These are phyloP conservation scores for Fusarium compactum DNA, from an alignment of 2,329 filamentous ascomycete genomes.

Conservation along the genomic window DNA sequence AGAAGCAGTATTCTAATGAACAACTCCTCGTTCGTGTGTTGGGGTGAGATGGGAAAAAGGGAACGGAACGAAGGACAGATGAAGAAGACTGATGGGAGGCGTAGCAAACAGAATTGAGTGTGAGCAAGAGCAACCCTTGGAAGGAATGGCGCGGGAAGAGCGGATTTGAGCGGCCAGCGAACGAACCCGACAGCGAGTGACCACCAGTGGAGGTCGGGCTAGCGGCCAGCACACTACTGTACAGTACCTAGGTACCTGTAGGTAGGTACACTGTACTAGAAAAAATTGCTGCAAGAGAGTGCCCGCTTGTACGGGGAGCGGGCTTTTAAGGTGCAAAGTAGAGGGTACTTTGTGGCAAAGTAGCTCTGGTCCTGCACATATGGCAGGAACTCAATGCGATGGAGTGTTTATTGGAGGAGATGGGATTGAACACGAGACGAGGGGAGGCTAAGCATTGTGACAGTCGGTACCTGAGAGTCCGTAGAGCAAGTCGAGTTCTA, in stretches of 20 bases:
- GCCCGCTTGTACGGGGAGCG: slow-evolving; percentile 11
- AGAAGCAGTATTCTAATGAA: slow-evolving; percentile 26
- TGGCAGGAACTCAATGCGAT: slow-evolving; percentile 10
- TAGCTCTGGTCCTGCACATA: slow-evolving; percentile 14
- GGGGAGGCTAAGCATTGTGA: slow-evolving; percentile 1
- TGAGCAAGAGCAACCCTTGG: slow-evolving; percentile 13
- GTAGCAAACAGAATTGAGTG: slow-evolving; percentile 2
- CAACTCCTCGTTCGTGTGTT: slow-evolving; percentile 22
- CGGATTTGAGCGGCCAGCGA: slow-evolving; percentile 26
- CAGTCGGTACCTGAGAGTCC: slow-evolving; percentile 7
- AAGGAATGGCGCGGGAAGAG: slow-evolving; percentile 32
- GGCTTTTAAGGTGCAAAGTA: slow-evolving; percentile 19
- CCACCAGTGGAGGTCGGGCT: neutral
- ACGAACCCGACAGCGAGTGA: slow-evolving; percentile 1
- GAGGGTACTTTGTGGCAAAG: slow-evolving; percentile 25
- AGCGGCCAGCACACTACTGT: neutral
- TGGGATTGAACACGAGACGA: neutral
- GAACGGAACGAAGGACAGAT: slow-evolving; percentile 33
- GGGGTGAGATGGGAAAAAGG: slow-evolving; percentile 19
- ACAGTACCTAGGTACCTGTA: too few species aligned
- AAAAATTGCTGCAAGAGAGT: slow-evolving; percentile 26
- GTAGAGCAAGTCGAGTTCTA: neutral
- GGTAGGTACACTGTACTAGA: neutral
- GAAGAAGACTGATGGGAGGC: slow-evolving; percentile 24
- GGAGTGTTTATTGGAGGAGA: slow-evolving; percentile 10